Base-by-base conservation (phyloP, 192 early-diverging fungal species). In the Coemansia sp. region DNA sequence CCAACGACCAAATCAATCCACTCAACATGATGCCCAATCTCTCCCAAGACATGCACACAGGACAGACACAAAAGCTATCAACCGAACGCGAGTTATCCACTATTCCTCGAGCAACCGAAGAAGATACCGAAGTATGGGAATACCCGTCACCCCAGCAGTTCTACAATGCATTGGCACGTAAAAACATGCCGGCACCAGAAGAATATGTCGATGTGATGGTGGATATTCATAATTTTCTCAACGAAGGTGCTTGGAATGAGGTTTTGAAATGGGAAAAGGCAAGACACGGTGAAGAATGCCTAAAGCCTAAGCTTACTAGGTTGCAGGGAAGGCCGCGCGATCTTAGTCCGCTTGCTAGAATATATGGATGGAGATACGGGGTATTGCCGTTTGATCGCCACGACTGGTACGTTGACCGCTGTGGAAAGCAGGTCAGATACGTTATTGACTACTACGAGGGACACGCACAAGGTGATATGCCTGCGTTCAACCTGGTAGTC, bases 401-500 rank as follows among this genome's bases (percentile, higher is more conserved):
- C 70, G 96, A 99, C 85, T 99, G 96, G 96, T 86, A 86, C 38
- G 88, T 99, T 11, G 90, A 94, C 66, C 85, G 94, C 11, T 97
- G 95, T 70, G 95, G 95, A 2, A 88, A 88, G 76, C 82, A 89
- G 25, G 89, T 94, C 52, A 87, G 94, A n/a, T 99, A 99, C 71
- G 93, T 99, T 22, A 96, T 99, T 69, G 96, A 99, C 75, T 99
- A 96, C 77, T 99, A 99, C 70, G 84, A 87, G 59, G 95, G 90
- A 8, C 75, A 80, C 18, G 85, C 87, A 32, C 87, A 92, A 40
- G 80, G 88, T 28, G 89, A 88, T 48, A 87, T 85, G 25, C 95
- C 95, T 25, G 89, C 88, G 0, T 98, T 98, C 83, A 88, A 92
- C 60, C 83, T 96, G 40, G 96, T 96, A 68, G 93, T 98, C n/a